Conservation (phyloP, 192 early-diverging fungal species). For the Chytriomyces sp. region DNA sequence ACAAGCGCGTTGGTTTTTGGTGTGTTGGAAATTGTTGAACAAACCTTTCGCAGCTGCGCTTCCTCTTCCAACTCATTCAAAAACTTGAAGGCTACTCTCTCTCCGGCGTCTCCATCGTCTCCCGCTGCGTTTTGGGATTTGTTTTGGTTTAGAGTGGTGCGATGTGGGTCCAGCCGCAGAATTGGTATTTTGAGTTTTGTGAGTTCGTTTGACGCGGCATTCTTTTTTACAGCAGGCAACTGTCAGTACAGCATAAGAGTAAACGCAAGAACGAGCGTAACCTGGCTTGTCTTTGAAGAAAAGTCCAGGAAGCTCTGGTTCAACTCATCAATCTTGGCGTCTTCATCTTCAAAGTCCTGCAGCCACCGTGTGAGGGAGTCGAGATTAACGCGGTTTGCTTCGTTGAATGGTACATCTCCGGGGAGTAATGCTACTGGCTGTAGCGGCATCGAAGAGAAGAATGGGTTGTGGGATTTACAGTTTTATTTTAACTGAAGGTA, state of each 20-base stretch:
- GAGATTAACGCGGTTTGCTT: conserved; percentile 13
- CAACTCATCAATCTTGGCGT: not conserved
- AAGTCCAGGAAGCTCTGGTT: conserved; percentile 12
- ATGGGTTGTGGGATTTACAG: not conserved
- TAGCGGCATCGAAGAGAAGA: not conserved
- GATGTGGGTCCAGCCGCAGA: not conserved
- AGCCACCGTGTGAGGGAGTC: conserved; percentile 24
- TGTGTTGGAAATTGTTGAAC: too few species aligned
- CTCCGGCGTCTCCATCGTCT: not conserved
- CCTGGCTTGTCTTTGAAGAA: not conserved
- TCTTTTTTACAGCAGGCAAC: not conserved
- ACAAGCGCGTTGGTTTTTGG: too few species aligned
- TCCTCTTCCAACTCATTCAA: conserved; percentile 5
- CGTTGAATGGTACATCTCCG: not conserved
- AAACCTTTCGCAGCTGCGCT: not conserved
- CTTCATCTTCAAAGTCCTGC: conserved; percentile 30
- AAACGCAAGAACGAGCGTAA: not conserved
- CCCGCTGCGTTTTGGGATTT: not conserved
- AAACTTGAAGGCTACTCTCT: not conserved
- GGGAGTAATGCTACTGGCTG: not conserved
- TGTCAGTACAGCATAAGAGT: not conserved
- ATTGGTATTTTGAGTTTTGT: not conserved
- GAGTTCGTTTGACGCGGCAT: not conserved
- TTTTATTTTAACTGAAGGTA: not conserved
- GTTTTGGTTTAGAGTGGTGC: not conserved